Base-by-base conservation (phyloP, 768 basidiomycete species). In the Lentinula lateritia region DNA sequence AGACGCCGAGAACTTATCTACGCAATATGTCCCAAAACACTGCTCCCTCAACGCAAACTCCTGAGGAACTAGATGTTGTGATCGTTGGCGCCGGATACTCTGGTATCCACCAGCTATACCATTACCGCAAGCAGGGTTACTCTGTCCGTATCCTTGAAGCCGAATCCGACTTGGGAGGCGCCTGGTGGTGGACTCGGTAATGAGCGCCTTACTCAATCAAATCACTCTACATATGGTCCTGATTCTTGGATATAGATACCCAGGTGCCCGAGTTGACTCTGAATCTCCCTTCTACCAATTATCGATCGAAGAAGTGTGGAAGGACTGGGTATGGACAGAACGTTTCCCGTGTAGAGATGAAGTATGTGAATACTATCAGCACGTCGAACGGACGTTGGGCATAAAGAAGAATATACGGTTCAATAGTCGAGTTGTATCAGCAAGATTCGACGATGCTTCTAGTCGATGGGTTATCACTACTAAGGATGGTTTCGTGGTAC, bases 191-290 rank as follows among this genome's bases (percentile, higher is more conserved):
- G 23, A 28, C 23, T 32, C 18, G 34, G 43, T 46, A 58, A 16
- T 41, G 18, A 43, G 9, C 32, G 4, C 18, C 18, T 39, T 39
- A 8, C 38, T 5, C 3, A 5, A 13, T 23, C 28, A 3, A 28
- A 28, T 34, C 42, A 10, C 5, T 9, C 38, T 58, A 13, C 6
- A 12, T 10, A n/a, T n/a, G n/a, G 10, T 70, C 43, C 69, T 66
- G 2, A 39, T 38, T 18, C 0, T 38, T 2, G 34, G 18, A 16
- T 15, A 16, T 43, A 41, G 39, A 70, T 71, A 71, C 50, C 69
- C 70, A 2, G 70, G 70, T 28, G 67, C 68, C 3, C 67, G 69
- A 12, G 69, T 70, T 35, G 70, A 71, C 59, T 66, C 69, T 9
- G 68, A 68, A 16, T 66, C 62, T 34, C 65, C 53, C 39, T 63